Conservation (phyloP, 2,329 filamentous ascomycete genomes). For the Colletotrichum australisinense region DNA sequence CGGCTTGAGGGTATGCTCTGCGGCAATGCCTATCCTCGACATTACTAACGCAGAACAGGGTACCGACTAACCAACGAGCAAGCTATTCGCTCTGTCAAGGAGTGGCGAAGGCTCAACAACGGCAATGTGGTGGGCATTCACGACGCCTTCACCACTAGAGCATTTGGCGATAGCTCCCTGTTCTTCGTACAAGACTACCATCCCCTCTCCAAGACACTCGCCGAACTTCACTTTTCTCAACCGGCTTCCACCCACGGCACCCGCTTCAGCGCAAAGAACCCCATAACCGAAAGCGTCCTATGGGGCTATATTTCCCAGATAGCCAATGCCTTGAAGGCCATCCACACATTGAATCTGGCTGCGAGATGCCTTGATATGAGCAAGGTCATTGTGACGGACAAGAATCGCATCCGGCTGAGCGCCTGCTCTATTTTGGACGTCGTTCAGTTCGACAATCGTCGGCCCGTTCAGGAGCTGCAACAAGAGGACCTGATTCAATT, state of each 20-base stretch:
- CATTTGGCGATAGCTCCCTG: conserved; percentile 94
- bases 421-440: conserved; percentile 93
- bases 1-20: conserved; percentile 77
- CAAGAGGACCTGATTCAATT: conserved; percentile 89
- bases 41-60: conserved; percentile 55
- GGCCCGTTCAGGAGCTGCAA: conserved; percentile 80
- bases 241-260: conserved; percentile 51
- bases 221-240: conserved; percentile 78
- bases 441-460: conserved; percentile 80
- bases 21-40: conserved; percentile 21
- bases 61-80: conserved; percentile 91
- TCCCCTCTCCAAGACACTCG: conserved; percentile 88
- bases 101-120: conserved; percentile 88
- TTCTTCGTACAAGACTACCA: conserved; percentile 96
- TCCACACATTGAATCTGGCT: conserved; percentile 84
- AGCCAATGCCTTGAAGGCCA: conserved; percentile 85
- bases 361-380: conserved; percentile 87
- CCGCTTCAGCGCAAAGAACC: conserved; percentile 57
- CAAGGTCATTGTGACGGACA: conserved; percentile 91
- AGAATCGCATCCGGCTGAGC: conserved; percentile 88
- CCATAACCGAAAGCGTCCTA: conserved; percentile 77
- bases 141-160: conserved; percentile 92
- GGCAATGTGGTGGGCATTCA: conserved; percentile 87
- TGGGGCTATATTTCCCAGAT: conserved; percentile 97
- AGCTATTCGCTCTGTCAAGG: conserved; percentile 85